These are phyloP conservation scores for Penicillium sp. DNA, from an alignment of 2,329 filamentous ascomycete genomes.

Conservation along the genomic window DNA sequence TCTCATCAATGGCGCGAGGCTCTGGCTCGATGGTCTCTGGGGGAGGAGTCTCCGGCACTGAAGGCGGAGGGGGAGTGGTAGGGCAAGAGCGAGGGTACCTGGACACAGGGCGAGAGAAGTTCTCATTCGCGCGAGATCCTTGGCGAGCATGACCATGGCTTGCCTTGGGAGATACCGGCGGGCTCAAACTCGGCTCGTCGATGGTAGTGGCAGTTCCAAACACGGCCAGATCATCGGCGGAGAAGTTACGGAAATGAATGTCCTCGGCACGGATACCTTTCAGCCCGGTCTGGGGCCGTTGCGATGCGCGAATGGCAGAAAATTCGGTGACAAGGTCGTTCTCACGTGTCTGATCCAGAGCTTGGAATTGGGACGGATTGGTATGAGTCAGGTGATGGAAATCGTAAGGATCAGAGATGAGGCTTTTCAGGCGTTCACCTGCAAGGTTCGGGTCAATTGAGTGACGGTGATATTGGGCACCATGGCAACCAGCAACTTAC, in stretches of 20 bases:
- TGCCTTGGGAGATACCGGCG: constrained; percentile 33
- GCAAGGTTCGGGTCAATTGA: constrained; percentile 8
- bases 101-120: constrained; percentile 56
- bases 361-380: constrained; percentile 55
- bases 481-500: constrained; percentile 31
- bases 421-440: constrained; percentile 48
- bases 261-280: constrained; percentile 56
- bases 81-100: constrained; percentile 43
- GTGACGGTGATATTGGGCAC: background rate
- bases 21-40: constrained; percentile 37
- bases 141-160: constrained; percentile 26
- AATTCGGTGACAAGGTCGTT: constrained; percentile 56
- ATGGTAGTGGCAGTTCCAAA: constrained; percentile 25
- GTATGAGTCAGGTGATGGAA: constrained; percentile 66
- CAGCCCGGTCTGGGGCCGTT: constrained; percentile 51
- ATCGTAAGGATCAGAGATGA: constrained; percentile 64
- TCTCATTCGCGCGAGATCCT: constrained; percentile 49
- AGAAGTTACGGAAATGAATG: constrained; percentile 42
- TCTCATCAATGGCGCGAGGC: constrained; percentile 43
- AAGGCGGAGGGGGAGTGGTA: constrained; percentile 41
- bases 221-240: constrained; percentile 31
- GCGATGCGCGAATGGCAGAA: constrained; percentile 54
- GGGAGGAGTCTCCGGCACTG: constrained; percentile 35
- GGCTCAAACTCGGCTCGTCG: constrained; percentile 29
- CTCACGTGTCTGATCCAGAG: constrained; percentile 53